Percentiles rank a stretch among this genome's conserved stretches.
Evolutionary conservation across 768 basidiomycete species (phyloP).

Genomic region (Collybiopsis confluens): DNA sequence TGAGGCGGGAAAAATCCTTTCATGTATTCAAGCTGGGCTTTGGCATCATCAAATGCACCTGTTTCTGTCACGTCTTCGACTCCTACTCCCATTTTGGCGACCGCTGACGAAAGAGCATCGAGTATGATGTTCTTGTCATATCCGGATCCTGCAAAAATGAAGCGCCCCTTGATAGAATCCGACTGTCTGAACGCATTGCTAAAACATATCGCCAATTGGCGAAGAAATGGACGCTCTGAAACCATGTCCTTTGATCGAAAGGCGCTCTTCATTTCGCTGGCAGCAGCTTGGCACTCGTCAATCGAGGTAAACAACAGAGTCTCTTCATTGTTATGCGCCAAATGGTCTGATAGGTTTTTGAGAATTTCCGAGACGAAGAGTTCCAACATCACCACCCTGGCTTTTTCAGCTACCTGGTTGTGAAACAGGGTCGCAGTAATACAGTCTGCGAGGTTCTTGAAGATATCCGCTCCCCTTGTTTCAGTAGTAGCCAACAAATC

Average conservation of each 20-base stretch:
- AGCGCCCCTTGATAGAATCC: not conserved
- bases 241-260: not conserved
- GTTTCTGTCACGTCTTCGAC: not conserved
- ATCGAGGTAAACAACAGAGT: not conserved
- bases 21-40: not conserved
- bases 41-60: not conserved
- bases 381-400: too few relatives aligned
- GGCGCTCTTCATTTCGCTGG: not conserved
- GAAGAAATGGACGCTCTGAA: not conserved
- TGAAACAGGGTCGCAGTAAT: too few relatives aligned
- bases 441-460: too few relatives aligned
- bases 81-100: not conserved
- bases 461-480: too few relatives aligned
- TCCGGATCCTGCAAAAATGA: not conserved
- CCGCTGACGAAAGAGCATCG: not conserved
- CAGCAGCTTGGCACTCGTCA: not conserved
- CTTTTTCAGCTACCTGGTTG: too few relatives aligned
- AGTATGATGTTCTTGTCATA: not conserved
- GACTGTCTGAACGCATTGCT: not conserved
- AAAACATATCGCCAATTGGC: not conserved
- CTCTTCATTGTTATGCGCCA: too few relatives aligned
- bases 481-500: too few relatives aligned
- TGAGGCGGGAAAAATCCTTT: not conserved
- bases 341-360: too few relatives aligned
- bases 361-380: too few relatives aligned